Percentiles rank a stretch among this genome's conserved stretches.
Conservation (phyloP, 2,329 filamentous ascomycete genomes). For the Fusarium fujikuroi region DNA sequence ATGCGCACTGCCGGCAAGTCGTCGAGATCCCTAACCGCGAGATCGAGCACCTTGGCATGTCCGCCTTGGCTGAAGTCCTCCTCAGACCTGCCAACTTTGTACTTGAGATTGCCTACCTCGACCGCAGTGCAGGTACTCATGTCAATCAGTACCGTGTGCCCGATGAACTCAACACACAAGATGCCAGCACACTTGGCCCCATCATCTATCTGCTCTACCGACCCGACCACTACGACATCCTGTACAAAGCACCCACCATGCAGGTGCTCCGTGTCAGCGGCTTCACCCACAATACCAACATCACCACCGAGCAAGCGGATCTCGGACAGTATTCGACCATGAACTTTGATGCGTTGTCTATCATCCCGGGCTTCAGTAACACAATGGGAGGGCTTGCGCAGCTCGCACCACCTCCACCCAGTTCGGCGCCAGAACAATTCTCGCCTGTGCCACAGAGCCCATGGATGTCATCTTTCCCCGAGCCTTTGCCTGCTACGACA, state of each 20-base stretch:
- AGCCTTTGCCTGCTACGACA: constrained; percentile 38
- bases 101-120: constrained; percentile 90
- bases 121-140: constrained; percentile 80
- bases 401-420: constrained; percentile 48
- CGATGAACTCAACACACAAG: constrained; percentile 61
- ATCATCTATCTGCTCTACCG: constrained; percentile 71
- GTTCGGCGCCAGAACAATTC: constrained; percentile 46
- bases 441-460: constrained; percentile 50
- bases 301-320: constrained; percentile 53
- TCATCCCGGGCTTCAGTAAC: constrained; percentile 59
- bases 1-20: constrained; percentile 74
- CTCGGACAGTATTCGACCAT: constrained; percentile 56
- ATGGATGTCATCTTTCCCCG: constrained; percentile 51
- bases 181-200: constrained; percentile 56
- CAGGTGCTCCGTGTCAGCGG: constrained; percentile 65
- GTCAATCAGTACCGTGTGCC: constrained; percentile 78
- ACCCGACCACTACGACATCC: constrained; percentile 91
- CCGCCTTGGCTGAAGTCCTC: constrained; percentile 79
- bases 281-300: constrained; percentile 58
- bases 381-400: constrained; percentile 46
- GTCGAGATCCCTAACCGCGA: constrained; percentile 83
- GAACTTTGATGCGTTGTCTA: constrained; percentile 56
- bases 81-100: constrained; percentile 82
- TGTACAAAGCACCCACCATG: constrained; percentile 72
- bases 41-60: constrained; percentile 90